Evolutionary conservation across 352 stramenopile genomes (phyloP), one percentile per base, ranked within the genome.

Genomic region (Discostella stelligera): DNA sequence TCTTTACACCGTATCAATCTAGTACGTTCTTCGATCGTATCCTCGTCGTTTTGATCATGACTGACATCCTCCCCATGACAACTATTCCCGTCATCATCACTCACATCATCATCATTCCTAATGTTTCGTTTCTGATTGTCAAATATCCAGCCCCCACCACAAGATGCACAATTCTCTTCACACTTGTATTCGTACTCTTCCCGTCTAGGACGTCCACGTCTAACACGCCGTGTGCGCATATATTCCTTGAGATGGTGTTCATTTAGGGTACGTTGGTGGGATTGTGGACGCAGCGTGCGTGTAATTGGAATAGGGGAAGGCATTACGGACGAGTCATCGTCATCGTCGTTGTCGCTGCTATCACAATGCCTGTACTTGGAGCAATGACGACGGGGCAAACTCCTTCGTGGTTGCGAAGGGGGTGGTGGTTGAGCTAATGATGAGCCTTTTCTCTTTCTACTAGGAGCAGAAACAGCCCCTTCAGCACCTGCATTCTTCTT

Each of bases 1-100:
- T 64, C 66, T 32, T 80, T 80, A 54, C 72, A 80, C 25, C 72
- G 56, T 14, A 73, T 37, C 55, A 74, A 56, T 39, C 54, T 55
- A 13, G 37, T 61, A 27, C 21, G 53, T 11, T 68, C 58, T 0
- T 53, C 44, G 3, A 71, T 23, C 4, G 56, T 44, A n/a, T 50
- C 49, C 20, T 23, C 55, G 25, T 68, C 54, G 46, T 58, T 16
- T 21, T 30, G 23, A 41, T 41, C 32, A 9, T 41, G 32, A 41
- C 32, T 41, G 32, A 9, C 32, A 41, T 9, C 32, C 4, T 41
- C 32, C 4, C 9, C 32, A 41, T 41, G n/a, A n/a, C n/a, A n/a
- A n/a, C n/a, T n/a, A n/a, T n/a, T 41, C 4, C 9, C 32, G 32
- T 41, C 32, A 41, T 41, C 9, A 9, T 41, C 9, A 41, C 32